phyloP scores from a whole-genome alignment of 1,139 yeast species.

The Hemisphaericaspora xylofermentans region DNA sequence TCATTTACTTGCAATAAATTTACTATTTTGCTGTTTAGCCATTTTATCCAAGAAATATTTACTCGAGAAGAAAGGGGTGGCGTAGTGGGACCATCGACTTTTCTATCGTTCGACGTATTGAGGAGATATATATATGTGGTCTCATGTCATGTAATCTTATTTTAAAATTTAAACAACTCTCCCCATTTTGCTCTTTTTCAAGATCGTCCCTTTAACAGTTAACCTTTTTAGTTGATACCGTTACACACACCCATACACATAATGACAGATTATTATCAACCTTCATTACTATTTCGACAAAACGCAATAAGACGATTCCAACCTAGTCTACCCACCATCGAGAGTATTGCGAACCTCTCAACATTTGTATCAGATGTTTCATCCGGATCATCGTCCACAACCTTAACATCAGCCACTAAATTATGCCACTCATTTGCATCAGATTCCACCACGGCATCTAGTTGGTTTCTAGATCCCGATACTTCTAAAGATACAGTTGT shows the following conservation, averaged over 20 bases:
- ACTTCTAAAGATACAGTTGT: constrained; percentile 32
- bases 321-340: constrained; percentile 29
- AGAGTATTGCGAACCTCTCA: constrained; percentile 24
- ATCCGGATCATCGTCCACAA: neutral
- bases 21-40: too few species aligned
- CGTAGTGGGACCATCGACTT: too few species aligned
- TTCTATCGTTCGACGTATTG: too few species aligned
- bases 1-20: too few species aligned
- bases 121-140: too few species aligned
- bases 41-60: too few species aligned
- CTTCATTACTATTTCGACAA: constrained; percentile 44
- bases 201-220: neutral
- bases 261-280: constrained; percentile 43
- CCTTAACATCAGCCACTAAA: neutral
- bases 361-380: neutral
- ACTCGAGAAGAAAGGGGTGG: too few species aligned
- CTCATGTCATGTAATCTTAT: too few species aligned
- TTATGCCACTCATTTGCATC: neutral
- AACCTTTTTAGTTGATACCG: neutral
- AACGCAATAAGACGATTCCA: constrained; percentile 41
- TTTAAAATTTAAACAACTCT: too few species aligned
- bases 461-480: constrained; percentile 28
- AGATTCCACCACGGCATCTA: neutral
- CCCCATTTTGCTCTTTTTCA: neutral
- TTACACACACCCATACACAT: neutral